Evolutionary conservation across 257 asterid species (phyloP).

Genomic region (Petrea volubilis): DNA sequence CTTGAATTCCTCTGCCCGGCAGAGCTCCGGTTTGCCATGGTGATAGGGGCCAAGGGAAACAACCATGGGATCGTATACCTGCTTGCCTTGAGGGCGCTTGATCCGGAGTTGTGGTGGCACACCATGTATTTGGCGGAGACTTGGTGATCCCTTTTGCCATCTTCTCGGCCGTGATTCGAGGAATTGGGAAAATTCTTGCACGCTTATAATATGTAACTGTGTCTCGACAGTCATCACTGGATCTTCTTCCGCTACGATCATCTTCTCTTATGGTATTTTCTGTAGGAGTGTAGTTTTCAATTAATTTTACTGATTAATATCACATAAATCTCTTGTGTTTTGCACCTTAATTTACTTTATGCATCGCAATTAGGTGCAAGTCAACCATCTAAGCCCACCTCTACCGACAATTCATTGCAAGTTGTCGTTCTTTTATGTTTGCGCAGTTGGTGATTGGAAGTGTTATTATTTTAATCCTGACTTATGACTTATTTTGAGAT

Average conservation of each 20-base stretch:
- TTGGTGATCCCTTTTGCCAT: not conserved
- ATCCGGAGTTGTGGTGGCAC: conserved; percentile 17
- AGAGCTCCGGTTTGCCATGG: conserved; percentile 23
- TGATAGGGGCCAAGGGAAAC: conserved; percentile 39
- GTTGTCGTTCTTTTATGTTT: too few species aligned
- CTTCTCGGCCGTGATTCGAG: not conserved
- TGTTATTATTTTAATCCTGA: too few species aligned
- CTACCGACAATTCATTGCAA: too few species aligned
- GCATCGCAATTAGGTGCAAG: too few species aligned
- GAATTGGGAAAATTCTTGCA: not conserved
- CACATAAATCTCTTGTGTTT: too few species aligned
- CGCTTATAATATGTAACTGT: not conserved
- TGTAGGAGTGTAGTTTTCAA: too few species aligned
- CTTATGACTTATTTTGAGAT: too few species aligned
- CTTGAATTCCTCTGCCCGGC: conserved; percentile 28
- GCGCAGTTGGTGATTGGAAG: too few species aligned
- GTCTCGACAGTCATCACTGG: not conserved
- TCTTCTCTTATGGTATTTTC: not conserved
- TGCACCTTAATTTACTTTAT: too few species aligned
- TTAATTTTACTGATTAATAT: too few species aligned
- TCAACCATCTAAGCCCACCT: too few species aligned
- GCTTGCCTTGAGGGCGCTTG: not conserved
- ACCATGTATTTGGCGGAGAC: conserved; percentile 11
- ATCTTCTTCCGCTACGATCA: not conserved
- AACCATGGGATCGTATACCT: conserved; percentile 20